Percentiles rank a stretch among this genome's conserved stretches.
phyloP scores from a whole-genome alignment of 2,329 filamentous ascomycete species.

The Camillea tinctor region DNA sequence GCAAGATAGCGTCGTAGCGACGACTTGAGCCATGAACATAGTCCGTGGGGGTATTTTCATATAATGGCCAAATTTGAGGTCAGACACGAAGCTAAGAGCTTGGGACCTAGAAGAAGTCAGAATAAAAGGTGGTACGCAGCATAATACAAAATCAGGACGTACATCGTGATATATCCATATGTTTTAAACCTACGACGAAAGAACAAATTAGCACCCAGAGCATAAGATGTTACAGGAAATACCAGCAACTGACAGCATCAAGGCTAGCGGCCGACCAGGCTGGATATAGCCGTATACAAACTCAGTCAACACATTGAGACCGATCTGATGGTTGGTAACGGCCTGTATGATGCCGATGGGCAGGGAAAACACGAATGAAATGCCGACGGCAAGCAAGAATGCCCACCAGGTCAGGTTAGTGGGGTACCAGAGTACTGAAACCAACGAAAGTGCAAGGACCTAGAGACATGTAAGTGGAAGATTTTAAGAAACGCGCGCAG shows the following conservation, averaged over 20 bases:
- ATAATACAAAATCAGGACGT: constrained; percentile 36
- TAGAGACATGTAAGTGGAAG: constrained; percentile 24
- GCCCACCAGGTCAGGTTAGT: constrained; percentile 73
- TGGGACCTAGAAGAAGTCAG: constrained; percentile 44
- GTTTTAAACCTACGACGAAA: constrained; percentile 53
- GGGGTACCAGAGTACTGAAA: constrained; percentile 57
- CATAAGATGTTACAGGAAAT: background rate
- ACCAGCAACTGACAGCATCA: constrained; percentile 60
- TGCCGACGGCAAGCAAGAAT: constrained; percentile 63
- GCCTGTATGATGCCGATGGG: constrained; percentile 71
- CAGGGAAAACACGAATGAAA: constrained; percentile 62
- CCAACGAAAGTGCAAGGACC: constrained; percentile 54
- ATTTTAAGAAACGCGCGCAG: background rate
- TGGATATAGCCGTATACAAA: constrained; percentile 76
- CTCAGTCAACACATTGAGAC: constrained; percentile 72
- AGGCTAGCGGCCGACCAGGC: constrained; percentile 66
- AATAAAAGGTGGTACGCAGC: background rate
- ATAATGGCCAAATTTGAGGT: constrained; percentile 71
- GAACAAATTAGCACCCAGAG: constrained; percentile 15
- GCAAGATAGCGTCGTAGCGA: constrained; percentile 65
- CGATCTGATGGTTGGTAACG: constrained; percentile 68
- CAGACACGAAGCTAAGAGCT: constrained; percentile 61
- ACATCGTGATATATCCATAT: constrained; percentile 62
- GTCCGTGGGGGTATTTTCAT: constrained; percentile 65
- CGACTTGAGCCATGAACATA: constrained; percentile 65